A percentile compares a stretch with the other conserved stretches of the same genome.
phyloP scores from a whole-genome alignment of 495 filamentous ascomycete species.

The Gamarada debralockiae region DNA sequence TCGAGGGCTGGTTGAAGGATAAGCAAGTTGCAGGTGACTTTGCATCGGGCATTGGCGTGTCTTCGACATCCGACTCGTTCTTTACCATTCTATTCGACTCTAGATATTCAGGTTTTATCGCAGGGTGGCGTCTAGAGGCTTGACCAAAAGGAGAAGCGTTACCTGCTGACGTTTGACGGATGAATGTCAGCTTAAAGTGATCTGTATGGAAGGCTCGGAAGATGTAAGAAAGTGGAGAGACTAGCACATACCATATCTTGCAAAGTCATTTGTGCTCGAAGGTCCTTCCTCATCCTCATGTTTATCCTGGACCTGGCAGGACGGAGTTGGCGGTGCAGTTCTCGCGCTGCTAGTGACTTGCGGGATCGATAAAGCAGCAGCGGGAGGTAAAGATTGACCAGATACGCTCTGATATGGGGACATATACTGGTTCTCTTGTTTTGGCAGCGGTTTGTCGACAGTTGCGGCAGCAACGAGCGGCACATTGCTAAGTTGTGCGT shows the following conservation, averaged over 20 bases:
- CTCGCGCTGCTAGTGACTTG: background rate
- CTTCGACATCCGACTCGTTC: background rate
- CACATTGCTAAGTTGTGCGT: background rate
- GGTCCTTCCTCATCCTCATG: too few species aligned
- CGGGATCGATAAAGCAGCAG: background rate
- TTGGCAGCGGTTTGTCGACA: background rate
- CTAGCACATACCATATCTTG: too few species aligned
- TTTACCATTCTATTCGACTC: background rate
- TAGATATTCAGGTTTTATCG: background rate
- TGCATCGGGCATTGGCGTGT: background rate
- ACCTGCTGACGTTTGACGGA: background rate
- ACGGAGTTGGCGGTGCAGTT: background rate
- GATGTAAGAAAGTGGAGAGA: too few species aligned
- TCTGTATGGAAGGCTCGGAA: too few species aligned
- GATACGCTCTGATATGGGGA: background rate
- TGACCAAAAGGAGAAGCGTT: background rate
- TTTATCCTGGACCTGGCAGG: background rate
- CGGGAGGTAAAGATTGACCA: background rate
- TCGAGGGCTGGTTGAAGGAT: too few species aligned
- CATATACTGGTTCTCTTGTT: background rate
- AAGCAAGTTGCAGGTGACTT: background rate
- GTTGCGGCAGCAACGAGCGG: too few species aligned
- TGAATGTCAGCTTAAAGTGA: too few species aligned
- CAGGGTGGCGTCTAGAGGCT: background rate
- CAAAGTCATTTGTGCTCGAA: too few species aligned